Conservation (phyloP, 768 basidiomycete genomes). For the Serendipita vermifera region DNA sequence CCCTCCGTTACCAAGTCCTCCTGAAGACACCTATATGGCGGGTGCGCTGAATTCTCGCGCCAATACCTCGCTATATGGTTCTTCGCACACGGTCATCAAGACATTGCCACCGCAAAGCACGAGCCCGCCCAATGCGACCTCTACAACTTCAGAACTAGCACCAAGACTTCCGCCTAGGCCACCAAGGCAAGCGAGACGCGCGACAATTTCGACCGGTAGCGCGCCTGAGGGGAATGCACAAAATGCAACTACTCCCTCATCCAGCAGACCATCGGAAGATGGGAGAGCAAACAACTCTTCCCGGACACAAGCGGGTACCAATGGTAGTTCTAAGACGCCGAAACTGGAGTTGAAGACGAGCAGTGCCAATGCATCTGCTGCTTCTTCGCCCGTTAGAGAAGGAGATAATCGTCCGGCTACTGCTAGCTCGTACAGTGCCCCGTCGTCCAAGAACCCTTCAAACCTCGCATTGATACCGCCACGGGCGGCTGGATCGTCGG, state of each 20-base stretch:
- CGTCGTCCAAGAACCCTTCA: too few species aligned
- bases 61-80: slow-evolving; percentile 37
- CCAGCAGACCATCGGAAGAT: slow-evolving; percentile 3
- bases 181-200: background rate
- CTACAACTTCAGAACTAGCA: background rate
- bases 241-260: background rate
- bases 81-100: slow-evolving; percentile 52
- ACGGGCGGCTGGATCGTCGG: too few species aligned
- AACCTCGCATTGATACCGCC: too few species aligned
- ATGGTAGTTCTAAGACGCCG: background rate
- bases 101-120: slow-evolving; percentile 29
- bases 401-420: too few species aligned
- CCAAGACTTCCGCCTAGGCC: slow-evolving; percentile 1
- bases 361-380: background rate
- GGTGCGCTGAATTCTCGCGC: background rate
- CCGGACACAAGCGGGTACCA: background rate
- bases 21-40: slow-evolving; percentile 40
- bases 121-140: background rate
- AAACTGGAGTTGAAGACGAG: background rate
- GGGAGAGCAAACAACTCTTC: too few species aligned
- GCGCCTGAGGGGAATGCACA: background rate
- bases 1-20: slow-evolving; percentile 60
- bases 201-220: background rate
- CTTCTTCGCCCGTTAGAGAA: background rate
- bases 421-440: too few species aligned